phyloP scores from a whole-genome alignment of 1,139 yeast genomes.

The Magnusiomyces clavatus region DNA sequence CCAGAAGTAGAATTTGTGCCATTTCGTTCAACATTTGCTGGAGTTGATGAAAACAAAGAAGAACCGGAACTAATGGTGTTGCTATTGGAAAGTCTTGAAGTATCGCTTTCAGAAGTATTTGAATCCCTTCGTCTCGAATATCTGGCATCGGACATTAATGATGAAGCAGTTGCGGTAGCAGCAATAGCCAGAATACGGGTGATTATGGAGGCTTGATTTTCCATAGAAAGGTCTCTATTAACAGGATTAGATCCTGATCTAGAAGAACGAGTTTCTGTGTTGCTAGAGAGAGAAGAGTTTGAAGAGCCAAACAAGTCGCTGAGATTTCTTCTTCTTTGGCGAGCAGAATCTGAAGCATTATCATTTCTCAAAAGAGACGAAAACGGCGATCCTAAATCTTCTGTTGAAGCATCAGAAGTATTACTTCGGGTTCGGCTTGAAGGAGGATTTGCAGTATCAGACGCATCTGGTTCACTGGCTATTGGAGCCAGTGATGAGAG shows the following conservation, averaged over 20 bases:
- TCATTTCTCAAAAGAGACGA: background rate
- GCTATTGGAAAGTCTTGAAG: background rate
- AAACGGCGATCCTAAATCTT: background rate
- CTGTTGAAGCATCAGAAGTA: background rate
- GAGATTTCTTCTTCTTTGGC: background rate
- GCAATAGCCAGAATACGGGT: constrained; percentile 41
- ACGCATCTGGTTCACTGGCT: background rate
- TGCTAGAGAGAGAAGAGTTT: background rate
- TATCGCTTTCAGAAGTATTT: background rate
- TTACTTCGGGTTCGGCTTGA: background rate
- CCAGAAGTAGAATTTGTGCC: background rate
- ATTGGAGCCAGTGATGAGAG: background rate
- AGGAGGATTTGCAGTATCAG: background rate
- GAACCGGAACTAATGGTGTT: background rate
- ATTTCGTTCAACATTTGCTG: too few relatives aligned
- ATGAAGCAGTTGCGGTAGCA: constrained; percentile 40
- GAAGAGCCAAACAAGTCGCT: background rate
- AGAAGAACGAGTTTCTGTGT: background rate
- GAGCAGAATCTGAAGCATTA: background rate
- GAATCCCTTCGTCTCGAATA: background rate
- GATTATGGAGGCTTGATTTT: constrained; percentile 38
- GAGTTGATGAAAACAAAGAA: too few relatives aligned
- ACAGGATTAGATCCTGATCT: background rate
- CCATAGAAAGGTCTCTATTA: constrained; percentile 17
- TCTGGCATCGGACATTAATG: constrained; percentile 29